Percentiles rank a stretch among this genome's conserved stretches.
These are phyloP conservation scores for Penicillium sp. DNA, from an alignment of 2,329 filamentous ascomycete species.

Conservation along the genomic window DNA sequence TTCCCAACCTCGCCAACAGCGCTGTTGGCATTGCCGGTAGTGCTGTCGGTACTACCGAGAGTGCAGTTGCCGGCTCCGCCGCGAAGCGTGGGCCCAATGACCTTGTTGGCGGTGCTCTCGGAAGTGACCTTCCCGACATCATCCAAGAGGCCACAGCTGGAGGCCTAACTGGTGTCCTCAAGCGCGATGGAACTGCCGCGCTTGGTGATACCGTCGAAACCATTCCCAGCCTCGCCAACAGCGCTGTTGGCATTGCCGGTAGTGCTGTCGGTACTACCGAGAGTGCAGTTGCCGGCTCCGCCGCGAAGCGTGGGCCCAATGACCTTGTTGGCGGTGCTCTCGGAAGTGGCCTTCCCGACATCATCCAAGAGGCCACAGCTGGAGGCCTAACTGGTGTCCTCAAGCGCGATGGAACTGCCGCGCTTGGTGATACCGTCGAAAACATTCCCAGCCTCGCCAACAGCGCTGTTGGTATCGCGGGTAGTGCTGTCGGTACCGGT, in stretches of 20 bases:
- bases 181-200: constrained; percentile 1
- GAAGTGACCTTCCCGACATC: neutral
- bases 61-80: too few species aligned
- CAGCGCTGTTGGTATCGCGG: constrained; percentile 5
- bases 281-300: neutral
- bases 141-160: neutral
- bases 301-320: neutral
- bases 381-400: neutral
- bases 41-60: constrained; percentile 18
- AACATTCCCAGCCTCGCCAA: neutral
- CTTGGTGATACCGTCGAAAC: neutral
- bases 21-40: constrained; percentile 8
- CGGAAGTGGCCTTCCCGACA: neutral
- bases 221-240: constrained; percentile 1
- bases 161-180: neutral
- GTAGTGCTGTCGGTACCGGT: constrained; percentile 16
- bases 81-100: neutral
- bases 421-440: neutral
- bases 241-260: constrained; percentile 6
- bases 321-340: neutral
- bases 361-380: neutral
- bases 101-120: neutral
- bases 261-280: constrained; percentile 16
- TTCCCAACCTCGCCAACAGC: constrained; percentile 1
- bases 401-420: constrained; percentile 1